Percentiles rank a stretch among this genome's conserved stretches.
These are phyloP conservation scores for Scheffersomyces coipomensis DNA, from an alignment of 805 yeast genomes.

Conservation along the genomic window DNA sequence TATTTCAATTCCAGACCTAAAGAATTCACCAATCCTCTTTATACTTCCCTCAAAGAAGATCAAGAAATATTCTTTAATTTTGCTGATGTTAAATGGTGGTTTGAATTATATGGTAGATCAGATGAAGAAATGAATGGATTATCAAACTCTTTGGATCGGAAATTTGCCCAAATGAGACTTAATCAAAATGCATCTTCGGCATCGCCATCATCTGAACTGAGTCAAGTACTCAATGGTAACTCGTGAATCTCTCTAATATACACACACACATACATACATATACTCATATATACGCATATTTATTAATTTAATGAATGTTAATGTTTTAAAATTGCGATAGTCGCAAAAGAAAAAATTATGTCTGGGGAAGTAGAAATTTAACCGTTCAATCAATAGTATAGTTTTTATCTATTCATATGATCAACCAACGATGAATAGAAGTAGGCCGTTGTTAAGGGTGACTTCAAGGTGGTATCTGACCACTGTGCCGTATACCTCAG, in stretches of 20 bases:
- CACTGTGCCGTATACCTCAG: neutral
- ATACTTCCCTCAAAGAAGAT: constrained; percentile 24
- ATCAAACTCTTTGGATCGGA: constrained; percentile 37
- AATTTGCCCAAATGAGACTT: constrained; percentile 38
- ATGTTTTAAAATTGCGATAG: neutral
- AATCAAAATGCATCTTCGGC: constrained; percentile 1
- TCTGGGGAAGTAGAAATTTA: neutral
- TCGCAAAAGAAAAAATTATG: neutral
- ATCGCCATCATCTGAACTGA: neutral
- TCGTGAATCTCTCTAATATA: too few species aligned
- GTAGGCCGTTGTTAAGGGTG: too few species aligned
- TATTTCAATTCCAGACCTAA: constrained; percentile 73
- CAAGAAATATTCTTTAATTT: constrained; percentile 59
- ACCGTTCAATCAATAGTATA: too few species aligned
- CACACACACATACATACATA: too few species aligned
- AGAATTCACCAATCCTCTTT: constrained; percentile 65
- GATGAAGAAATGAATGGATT: constrained; percentile 54
- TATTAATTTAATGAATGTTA: neutral
- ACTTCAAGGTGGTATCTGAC: too few species aligned
- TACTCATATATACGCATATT: too few species aligned
- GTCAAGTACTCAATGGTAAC: neutral
- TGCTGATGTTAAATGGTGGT: constrained; percentile 81
- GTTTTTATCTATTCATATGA: too few species aligned
- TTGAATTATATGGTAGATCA: constrained; percentile 73
- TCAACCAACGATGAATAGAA: too few species aligned